Evolutionary conservation across 2,329 filamentous ascomycete genomes (phyloP).

Genomic region (Claviceps sp.): DNA sequence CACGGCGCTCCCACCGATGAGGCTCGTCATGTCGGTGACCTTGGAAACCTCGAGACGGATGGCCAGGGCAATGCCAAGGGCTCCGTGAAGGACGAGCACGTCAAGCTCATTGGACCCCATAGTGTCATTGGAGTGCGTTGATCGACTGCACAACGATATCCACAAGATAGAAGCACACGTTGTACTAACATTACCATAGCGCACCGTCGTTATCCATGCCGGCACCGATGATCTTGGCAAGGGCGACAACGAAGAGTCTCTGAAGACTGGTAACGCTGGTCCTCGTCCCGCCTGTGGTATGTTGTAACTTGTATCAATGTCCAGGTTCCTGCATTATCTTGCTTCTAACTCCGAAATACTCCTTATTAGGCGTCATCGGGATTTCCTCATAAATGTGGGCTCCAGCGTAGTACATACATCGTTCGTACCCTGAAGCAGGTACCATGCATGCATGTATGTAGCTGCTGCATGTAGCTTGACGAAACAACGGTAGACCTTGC

Average conservation of each 20-base stretch:
- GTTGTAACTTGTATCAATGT: constrained; percentile 16
- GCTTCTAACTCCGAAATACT: constrained; percentile 6
- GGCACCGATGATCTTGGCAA: constrained; percentile 96
- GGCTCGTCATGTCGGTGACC: constrained; percentile 86
- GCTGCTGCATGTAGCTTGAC: neutral
- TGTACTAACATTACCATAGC: constrained; percentile 34
- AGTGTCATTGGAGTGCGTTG: constrained; percentile 79
- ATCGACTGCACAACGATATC: neutral
- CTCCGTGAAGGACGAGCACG: constrained; percentile 60
- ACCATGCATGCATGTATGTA: neutral
- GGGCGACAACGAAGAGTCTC: constrained; percentile 83
- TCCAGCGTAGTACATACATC: neutral
- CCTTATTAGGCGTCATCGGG: constrained; percentile 65
- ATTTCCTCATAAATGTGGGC: constrained; percentile 53
- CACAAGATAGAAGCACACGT: no score
- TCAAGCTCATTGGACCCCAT: constrained; percentile 94
- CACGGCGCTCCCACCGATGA: constrained; percentile 79
- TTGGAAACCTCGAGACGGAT: constrained; percentile 96
- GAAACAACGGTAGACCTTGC: neutral
- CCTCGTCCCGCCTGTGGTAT: constrained; percentile 84
- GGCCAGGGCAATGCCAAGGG: constrained; percentile 82
- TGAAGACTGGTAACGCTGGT: constrained; percentile 97
- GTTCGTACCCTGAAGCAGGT: neutral
- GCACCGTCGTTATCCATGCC: constrained; percentile 86
- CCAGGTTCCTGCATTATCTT: neutral